Base-by-base conservation (phyloP, 1,284 basidiomycete genomes). In the Apiotrichum sp. region DNA sequence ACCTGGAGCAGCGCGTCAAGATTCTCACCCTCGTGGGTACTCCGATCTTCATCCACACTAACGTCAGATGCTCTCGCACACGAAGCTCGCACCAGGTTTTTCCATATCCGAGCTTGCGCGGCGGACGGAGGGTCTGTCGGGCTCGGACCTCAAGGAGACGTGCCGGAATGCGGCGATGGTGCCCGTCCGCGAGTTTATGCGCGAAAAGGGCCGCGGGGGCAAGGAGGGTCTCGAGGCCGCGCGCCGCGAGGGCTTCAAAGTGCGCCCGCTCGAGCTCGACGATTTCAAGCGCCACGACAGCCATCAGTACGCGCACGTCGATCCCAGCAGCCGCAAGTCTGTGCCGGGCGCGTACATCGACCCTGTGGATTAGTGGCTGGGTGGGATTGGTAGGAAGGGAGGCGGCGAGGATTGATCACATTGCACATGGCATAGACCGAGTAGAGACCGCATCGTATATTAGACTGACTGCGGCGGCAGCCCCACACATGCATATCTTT, bases 91-190 rank as follows among this genome's bases (percentile, higher is more conserved):
- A 10, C 76, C 84, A 0, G 75, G 78, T 9, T 88, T 97, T 71
- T 80, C 83, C 1, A 69, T 96, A 38, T 74, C 81, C 10, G 63
- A 76, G 3, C 82, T 99, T 10, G 93, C 92, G 5, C 76, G 80
- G 47, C 80, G 82, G 43, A 86, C 92, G 3, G 83, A 86, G 39
- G 89, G 91, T 1, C 80, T 86, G 34, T 95, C 91, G 6, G 95
- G 95, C 4, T 92, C 89, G 6, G 96, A 98, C 73, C 77, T 98
- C 48, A 86, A 88, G 67, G 96, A 99, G 78, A 80, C 95, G n/a
- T 98, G 95, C 73, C 81, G 96, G 51, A 91, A 85, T 64, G 91
- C 91, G 0, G 89, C 89, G 0, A 93, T 93, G 90, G 81, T 86
- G 0, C 92, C 93, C 1, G 87, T 96, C 34, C 82, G 90, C 33